Conservation (phyloP, 2,329 filamentous ascomycete genomes). For the Acrocalymma vagum region DNA sequence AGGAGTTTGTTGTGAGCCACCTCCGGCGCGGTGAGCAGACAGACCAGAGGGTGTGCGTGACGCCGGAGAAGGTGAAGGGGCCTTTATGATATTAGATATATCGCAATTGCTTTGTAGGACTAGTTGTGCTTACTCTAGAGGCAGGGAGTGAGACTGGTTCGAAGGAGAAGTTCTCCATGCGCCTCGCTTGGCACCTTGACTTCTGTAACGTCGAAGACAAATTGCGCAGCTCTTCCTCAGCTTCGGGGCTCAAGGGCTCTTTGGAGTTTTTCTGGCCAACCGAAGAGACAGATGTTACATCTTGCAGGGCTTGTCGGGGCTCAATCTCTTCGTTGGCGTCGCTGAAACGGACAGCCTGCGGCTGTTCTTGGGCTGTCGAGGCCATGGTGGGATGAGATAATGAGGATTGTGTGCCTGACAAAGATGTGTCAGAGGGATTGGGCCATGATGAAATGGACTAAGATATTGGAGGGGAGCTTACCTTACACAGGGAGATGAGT, state of each 20-base stretch:
- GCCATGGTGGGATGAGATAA: conserved; percentile 33
- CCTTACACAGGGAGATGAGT: conserved; percentile 18
- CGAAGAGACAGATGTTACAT: conserved; percentile 38
- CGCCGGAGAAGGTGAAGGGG: conserved; percentile 56
- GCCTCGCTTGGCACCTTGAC: conserved; percentile 79
- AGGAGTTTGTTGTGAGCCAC: conserved; percentile 74
- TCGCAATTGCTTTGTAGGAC: conserved; percentile 7
- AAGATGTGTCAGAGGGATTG: conserved; percentile 15
- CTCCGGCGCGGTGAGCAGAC: conserved; percentile 60
- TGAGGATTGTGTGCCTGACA: conserved; percentile 12
- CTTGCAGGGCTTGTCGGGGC: conserved; percentile 41
- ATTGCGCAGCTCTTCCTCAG: conserved; percentile 72
- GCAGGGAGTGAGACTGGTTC: conserved; percentile 89
- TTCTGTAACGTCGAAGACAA: conserved; percentile 77
- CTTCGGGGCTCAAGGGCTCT: conserved; percentile 51
- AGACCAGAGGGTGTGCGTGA: conserved; percentile 60
- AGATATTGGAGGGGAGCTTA: conserved; percentile 28
- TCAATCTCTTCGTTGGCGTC: conserved; percentile 49
- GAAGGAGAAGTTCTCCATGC: conserved; percentile 87
- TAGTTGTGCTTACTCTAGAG: conserved; percentile 72
- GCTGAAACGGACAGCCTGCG: conserved; percentile 51
- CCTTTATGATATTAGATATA: conserved; percentile 45
- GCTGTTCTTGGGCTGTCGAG: conserved; percentile 30
- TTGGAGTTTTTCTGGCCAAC: conserved; percentile 25
- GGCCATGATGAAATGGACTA: conserved; percentile 30